These are phyloP conservation scores for Polyrhizophydium stewartii DNA, from an alignment of 371 early-diverging fungal genomes.

Conservation along the genomic window DNA sequence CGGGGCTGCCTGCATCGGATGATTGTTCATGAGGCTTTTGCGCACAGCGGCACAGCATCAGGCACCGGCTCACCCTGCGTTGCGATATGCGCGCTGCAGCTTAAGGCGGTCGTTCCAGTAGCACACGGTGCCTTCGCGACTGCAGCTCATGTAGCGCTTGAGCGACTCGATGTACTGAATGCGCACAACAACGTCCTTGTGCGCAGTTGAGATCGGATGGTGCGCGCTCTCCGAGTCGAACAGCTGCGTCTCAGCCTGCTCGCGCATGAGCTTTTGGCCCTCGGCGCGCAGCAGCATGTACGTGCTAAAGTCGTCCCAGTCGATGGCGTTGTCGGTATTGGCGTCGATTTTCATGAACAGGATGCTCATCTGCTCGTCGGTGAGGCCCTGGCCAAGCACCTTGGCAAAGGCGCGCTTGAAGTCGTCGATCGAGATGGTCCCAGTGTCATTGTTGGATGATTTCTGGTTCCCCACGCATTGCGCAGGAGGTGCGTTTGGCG, in stretches of 20 bases:
- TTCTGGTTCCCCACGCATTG: not conserved
- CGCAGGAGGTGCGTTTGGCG: too few species aligned
- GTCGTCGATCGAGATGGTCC: slow-evolving; percentile 28
- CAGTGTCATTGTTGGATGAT: slow-evolving; percentile 19
- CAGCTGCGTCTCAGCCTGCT: slow-evolving; percentile 29
- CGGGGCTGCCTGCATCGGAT: slow-evolving; percentile 8
- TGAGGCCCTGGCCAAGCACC: slow-evolving; percentile 37
- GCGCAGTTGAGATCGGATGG: slow-evolving; percentile 23
- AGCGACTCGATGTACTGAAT: slow-evolving; percentile 21
- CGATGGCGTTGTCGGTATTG: slow-evolving; percentile 40
- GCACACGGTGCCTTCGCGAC: slow-evolving; percentile 42
- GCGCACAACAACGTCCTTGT: slow-evolving; percentile 33
- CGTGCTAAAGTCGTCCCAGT: slow-evolving; percentile 52
- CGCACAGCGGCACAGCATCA: too few species aligned
- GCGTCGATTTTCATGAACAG: slow-evolving; percentile 53
- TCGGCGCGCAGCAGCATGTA: slow-evolving; percentile 47
- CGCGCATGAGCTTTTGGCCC: slow-evolving; percentile 36
- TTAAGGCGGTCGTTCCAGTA: slow-evolving; percentile 44
- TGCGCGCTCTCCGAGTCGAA: slow-evolving; percentile 25
- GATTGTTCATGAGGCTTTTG: too few species aligned
- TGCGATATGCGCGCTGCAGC: slow-evolving; percentile 34
- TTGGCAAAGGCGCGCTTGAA: slow-evolving; percentile 42
- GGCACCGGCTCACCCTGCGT: slow-evolving; percentile 25
- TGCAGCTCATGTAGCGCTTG: slow-evolving; percentile 31
- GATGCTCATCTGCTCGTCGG: slow-evolving; percentile 41